phyloP scores from a whole-genome alignment of 1,139 yeast genomes.

The Wickerhamomyces sp. region DNA sequence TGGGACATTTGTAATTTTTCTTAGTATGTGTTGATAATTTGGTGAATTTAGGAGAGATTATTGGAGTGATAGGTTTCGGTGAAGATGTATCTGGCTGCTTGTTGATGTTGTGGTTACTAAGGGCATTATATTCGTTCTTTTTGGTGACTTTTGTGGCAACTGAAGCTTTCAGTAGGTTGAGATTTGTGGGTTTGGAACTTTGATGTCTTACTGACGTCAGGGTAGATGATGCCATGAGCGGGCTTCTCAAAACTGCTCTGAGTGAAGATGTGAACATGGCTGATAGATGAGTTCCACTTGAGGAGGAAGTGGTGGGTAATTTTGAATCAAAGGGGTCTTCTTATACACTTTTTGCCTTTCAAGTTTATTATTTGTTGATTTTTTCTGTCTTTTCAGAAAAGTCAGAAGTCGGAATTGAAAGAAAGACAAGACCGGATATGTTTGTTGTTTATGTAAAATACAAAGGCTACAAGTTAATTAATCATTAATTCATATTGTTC shows the following conservation, averaged over 20 bases:
- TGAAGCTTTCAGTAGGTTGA: conserved; percentile 11
- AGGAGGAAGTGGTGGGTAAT: too few species aligned
- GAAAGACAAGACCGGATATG: too few species aligned
- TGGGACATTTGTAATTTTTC: conserved; percentile 21
- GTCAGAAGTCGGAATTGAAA: too few species aligned
- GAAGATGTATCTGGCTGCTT: background rate
- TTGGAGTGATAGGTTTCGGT: background rate
- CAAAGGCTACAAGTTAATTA: too few species aligned
- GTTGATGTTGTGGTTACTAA: conserved; percentile 19
- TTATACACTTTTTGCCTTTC: background rate
- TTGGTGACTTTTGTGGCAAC: conserved; percentile 16
- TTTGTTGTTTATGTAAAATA: too few species aligned
- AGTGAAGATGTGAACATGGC: too few species aligned
- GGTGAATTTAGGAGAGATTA: background rate
- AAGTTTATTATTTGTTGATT: background rate
- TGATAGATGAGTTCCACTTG: too few species aligned
- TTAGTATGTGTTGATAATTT: conserved; percentile 7
- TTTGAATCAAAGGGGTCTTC: too few species aligned
- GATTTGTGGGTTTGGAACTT: conserved; percentile 6
- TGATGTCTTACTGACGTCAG: conserved; percentile 5
- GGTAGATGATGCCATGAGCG: background rate
- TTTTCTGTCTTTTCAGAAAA: too few species aligned
- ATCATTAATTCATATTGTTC: too few species aligned
- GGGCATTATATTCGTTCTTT: conserved; percentile 14
- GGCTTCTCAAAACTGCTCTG: background rate